Conservation (phyloP, 2,329 filamentous ascomycete genomes). For the Nannizziopsis barbatae region DNA sequence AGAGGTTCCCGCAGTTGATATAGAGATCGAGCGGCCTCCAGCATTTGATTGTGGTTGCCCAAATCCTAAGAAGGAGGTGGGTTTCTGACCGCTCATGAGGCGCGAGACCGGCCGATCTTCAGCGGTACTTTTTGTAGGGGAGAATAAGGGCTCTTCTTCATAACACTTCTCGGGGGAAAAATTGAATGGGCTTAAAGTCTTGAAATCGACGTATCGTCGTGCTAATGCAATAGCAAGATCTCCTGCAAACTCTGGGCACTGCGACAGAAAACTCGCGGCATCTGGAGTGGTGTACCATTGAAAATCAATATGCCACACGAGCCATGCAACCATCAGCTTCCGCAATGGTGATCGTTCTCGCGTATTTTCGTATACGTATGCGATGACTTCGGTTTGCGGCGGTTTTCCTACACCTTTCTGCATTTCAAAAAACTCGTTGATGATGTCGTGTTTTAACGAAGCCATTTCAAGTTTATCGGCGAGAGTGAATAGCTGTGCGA, state of each 20-base stretch:
- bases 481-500: slow-evolving; percentile 8
- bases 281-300: slow-evolving; percentile 2
- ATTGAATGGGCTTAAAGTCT: slow-evolving; percentile 2
- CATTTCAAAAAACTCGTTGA: slow-evolving; percentile 8
- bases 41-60: not conserved
- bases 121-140: not conserved
- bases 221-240: slow-evolving; percentile 7
- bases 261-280: not conserved
- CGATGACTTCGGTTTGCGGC: slow-evolving; percentile 8
- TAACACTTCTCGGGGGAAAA: slow-evolving; percentile 1
- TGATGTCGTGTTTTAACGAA: slow-evolving; percentile 5
- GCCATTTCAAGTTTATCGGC: slow-evolving; percentile 11
- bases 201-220: slow-evolving; percentile 1
- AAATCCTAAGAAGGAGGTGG: not conserved
- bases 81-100: slow-evolving; percentile 3
- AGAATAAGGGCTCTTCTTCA: not conserved
- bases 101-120: not conserved
- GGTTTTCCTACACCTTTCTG: slow-evolving; percentile 7
- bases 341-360: slow-evolving; percentile 4
- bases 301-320: slow-evolving; percentile 10
- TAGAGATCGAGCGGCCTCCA: not conserved
- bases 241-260: slow-evolving; percentile 8
- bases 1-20: not conserved
- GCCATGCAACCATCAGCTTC: slow-evolving; percentile 6
- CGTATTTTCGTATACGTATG: slow-evolving; percentile 10